Conservation (phyloP, 441 rosid species). For the Croton setiger region DNA sequence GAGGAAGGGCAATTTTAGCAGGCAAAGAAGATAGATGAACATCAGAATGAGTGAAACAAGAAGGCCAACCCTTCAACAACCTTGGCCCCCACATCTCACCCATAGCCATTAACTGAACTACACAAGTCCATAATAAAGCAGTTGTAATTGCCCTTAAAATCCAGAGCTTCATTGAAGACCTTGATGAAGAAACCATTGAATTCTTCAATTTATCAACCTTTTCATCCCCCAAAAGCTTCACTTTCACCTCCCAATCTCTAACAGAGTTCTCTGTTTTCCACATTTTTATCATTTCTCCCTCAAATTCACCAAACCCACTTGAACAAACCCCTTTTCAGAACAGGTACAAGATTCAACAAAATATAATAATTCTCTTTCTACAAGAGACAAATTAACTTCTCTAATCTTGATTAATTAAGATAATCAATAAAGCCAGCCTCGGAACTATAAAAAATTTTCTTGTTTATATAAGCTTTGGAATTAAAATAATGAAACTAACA, state of each 20-base stretch:
- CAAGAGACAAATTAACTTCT: constrained; percentile 27
- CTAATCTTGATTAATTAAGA: constrained; percentile 24
- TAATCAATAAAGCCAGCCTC: constrained; percentile 25
- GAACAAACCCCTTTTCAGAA: constrained; percentile 13
- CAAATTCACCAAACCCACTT: constrained; percentile 23
- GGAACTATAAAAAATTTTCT: constrained; percentile 25
- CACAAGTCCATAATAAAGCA: constrained; percentile 78
- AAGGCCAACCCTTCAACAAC: constrained; percentile 74
- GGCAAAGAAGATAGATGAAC: constrained; percentile 40
- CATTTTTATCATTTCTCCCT: constrained; percentile 33
- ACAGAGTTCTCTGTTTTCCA: constrained; percentile 46
- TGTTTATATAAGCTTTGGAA: constrained; percentile 18
- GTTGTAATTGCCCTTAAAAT: constrained; percentile 78
- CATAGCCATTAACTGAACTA: constrained; percentile 71
- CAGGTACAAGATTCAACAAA: constrained; percentile 10
- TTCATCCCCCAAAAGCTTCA: constrained; percentile 47
- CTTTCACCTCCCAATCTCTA: constrained; percentile 52
- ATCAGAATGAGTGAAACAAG: constrained; percentile 52
- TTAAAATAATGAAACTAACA: constrained; percentile 19
- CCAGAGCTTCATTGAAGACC: constrained; percentile 75
- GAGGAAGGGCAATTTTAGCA: constrained; percentile 51
- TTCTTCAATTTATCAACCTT: constrained; percentile 55
- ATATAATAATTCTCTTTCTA: constrained; percentile 19
- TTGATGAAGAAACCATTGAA: constrained; percentile 33
- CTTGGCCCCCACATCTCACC: constrained; percentile 87